phyloP scores from a whole-genome alignment of 1,284 basidiomycete species.

The Sporisorium iseilematis-ciliati region DNA sequence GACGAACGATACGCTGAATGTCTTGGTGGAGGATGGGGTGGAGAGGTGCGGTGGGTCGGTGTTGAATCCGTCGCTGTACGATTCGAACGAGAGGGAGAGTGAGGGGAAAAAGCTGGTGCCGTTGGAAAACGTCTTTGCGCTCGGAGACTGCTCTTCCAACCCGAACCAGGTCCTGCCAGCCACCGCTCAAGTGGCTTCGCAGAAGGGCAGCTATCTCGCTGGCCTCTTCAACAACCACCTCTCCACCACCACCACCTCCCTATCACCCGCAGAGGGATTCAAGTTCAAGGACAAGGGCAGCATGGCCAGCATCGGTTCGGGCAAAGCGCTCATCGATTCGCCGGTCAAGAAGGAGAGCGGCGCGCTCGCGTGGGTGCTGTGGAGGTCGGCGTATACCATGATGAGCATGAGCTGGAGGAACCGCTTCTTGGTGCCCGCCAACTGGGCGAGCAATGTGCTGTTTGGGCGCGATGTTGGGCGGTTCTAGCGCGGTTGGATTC shows the following conservation, averaged over 20 bases:
- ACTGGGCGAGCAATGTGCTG: conserved; percentile 73
- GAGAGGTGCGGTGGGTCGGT: background rate
- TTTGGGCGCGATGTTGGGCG: conserved; percentile 84
- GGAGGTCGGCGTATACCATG: conserved; percentile 84
- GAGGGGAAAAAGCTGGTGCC: background rate
- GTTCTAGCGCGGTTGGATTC: conserved; percentile 73
- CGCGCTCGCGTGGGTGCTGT: conserved; percentile 79
- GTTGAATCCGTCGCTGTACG: background rate
- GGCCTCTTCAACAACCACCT: conserved; percentile 47
- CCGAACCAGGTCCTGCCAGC: conserved; percentile 69
- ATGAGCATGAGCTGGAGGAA: conserved; percentile 81
- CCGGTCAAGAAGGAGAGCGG: conserved; percentile 71
- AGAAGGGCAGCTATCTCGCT: conserved; percentile 65
- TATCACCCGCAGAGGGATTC: conserved; percentile 71
- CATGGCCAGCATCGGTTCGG: conserved; percentile 83
- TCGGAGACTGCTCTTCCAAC: conserved; percentile 82
- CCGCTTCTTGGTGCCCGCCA: conserved; percentile 70
- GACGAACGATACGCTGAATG: conserved; percentile 39
- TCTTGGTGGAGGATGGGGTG: conserved; percentile 10
- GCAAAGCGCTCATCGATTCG: conserved; percentile 71
- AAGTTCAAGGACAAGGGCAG: conserved; percentile 80
- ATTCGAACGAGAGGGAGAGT: background rate
- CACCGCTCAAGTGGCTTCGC: conserved; percentile 70
- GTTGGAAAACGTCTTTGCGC: conserved; percentile 57
- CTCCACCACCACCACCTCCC: background rate